These are phyloP conservation scores for Graphiopsis chlorocephala DNA, from an alignment of 2,329 filamentous ascomycete genomes.

Conservation along the genomic window DNA sequence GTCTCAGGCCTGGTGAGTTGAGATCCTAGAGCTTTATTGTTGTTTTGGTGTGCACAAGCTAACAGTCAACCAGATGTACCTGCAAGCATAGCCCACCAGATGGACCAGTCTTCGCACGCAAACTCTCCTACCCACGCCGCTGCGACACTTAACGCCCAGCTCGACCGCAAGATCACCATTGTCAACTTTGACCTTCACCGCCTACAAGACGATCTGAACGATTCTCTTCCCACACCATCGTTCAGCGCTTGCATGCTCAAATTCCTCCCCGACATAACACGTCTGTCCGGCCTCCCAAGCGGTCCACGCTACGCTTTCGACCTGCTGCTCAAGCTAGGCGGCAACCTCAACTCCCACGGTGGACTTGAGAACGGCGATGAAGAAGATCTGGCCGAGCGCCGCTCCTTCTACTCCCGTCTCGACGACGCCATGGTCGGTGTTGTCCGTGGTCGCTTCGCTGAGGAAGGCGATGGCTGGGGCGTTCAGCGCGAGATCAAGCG, in stretches of 20 bases:
- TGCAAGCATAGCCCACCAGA: constrained; percentile 50
- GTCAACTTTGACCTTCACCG: constrained; percentile 57
- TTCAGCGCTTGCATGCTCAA: constrained; percentile 55
- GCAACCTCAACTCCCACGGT: constrained; percentile 55
- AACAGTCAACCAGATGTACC: constrained; percentile 45
- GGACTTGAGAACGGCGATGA: constrained; percentile 50
- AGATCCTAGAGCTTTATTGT: not conserved
- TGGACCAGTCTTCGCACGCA: constrained; percentile 46
- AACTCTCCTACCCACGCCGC: constrained; percentile 45
- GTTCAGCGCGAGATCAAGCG: constrained; percentile 53
- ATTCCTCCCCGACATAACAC: constrained; percentile 53
- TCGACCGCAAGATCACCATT: constrained; percentile 58
- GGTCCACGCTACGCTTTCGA: constrained; percentile 53
- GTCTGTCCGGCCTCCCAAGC: constrained; percentile 47
- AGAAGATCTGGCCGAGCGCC: constrained; percentile 48
- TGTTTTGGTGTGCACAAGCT: constrained; percentile 7
- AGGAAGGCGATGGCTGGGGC: constrained; percentile 52
- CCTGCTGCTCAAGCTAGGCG: constrained; percentile 54
- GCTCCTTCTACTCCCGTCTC: constrained; percentile 49
- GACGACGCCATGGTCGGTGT: constrained; percentile 54
- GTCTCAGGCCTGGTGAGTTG: constrained; percentile 49
- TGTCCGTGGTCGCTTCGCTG: constrained; percentile 48
- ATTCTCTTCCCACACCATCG: constrained; percentile 51
- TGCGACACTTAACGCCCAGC: constrained; percentile 53
- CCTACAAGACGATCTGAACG: constrained; percentile 55